Evolutionary conservation across 805 yeast species (phyloP).

Genomic region (Spathaspora girioi): DNA sequence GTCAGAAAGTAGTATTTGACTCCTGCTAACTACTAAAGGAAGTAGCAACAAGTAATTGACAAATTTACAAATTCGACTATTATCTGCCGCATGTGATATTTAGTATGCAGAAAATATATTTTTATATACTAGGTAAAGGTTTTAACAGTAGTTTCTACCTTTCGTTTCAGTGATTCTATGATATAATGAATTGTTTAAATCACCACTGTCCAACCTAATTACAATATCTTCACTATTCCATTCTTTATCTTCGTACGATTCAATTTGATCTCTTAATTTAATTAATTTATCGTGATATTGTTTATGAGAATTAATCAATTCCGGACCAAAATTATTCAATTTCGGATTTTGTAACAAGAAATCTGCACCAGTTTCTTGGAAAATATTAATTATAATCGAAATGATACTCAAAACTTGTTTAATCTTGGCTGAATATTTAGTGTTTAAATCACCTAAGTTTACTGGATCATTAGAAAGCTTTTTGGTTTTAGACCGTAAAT

Average conservation of each 20-base stretch:
- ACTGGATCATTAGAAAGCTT: constrained; percentile 28
- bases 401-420: constrained; percentile 22
- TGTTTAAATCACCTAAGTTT: constrained; percentile 30
- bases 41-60: too few relatives aligned
- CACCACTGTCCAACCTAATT: constrained; percentile 21
- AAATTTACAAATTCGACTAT: too few relatives aligned
- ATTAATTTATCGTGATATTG: constrained; percentile 18
- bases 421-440: constrained; percentile 14
- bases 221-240: constrained; percentile 40
- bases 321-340: constrained; percentile 29
- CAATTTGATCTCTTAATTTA: constrained; percentile 20
- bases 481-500: constrained; percentile 39
- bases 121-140: background rate
- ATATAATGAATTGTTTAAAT: constrained; percentile 13
- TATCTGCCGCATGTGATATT: too few relatives aligned
- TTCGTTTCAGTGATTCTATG: background rate
- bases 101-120: too few relatives aligned
- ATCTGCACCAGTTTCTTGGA: constrained; percentile 29
- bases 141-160: background rate
- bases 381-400: constrained; percentile 26
- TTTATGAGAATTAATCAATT: constrained; percentile 17
- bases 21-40: too few relatives aligned
- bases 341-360: constrained; percentile 33
- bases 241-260: constrained; percentile 30
- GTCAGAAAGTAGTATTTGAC: too few relatives aligned